Evolutionary conservation across 495 filamentous ascomycete genomes (phyloP).

Genomic region (Neurospora africana): DNA sequence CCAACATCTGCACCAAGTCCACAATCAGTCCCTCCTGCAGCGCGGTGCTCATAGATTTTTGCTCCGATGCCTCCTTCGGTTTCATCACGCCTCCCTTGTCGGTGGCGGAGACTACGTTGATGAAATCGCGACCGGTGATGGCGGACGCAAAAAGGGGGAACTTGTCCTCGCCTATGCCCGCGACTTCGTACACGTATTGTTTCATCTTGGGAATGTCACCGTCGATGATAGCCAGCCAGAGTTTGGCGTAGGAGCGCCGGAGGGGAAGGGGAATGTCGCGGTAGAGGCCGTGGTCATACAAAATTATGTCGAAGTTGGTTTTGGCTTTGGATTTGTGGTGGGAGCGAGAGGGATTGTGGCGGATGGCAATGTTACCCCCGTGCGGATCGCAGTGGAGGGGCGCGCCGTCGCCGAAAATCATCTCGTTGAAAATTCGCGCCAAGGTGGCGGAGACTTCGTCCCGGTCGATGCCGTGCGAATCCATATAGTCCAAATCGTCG

Average conservation of each 20-base stretch:
- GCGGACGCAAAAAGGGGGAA: constrained; percentile 96
- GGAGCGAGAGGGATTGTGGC: constrained; percentile 48
- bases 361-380: constrained; percentile 91
- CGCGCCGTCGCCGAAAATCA: constrained; percentile 90
- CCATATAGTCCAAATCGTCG: constrained; percentile 81
- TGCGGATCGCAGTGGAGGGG: constrained; percentile 97
- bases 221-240: constrained; percentile 94
- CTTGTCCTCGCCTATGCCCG: constrained; percentile 79
- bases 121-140: constrained; percentile 90
- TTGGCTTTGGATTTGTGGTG: constrained; percentile 15
- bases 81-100: constrained; percentile 45
- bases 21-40: constrained; percentile 80
- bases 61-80: constrained; percentile 58
- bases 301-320: constrained; percentile 87
- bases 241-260: constrained; percentile 83
- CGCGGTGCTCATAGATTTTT: constrained; percentile 68
- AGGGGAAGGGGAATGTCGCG: constrained; percentile 74
- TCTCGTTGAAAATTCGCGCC: constrained; percentile 94
- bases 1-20: constrained; percentile 78
- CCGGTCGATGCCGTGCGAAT: constrained; percentile 75
- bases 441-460: constrained; percentile 94
- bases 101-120: constrained; percentile 37
- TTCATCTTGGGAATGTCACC: constrained; percentile 75
- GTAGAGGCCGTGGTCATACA: constrained; percentile 98
- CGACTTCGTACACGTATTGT: constrained; percentile 78